phyloP scores from a whole-genome alignment of 768 basidiomycete species.

The Phylloporus sp. region DNA sequence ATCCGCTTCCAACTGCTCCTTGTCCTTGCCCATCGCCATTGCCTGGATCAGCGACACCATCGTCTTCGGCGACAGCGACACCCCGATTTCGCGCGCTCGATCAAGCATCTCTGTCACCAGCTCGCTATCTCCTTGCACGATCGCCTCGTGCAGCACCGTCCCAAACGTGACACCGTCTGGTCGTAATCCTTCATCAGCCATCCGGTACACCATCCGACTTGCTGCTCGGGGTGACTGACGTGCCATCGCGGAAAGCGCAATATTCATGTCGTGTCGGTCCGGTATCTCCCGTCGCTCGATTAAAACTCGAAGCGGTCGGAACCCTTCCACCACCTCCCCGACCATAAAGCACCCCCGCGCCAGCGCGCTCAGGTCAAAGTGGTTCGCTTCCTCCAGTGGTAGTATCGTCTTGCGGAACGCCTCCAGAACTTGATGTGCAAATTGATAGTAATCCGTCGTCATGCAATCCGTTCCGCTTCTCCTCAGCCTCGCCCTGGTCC shows the following conservation, averaged over 20 bases:
- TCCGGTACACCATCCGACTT: constrained; percentile 44
- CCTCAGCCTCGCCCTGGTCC: constrained; percentile 15
- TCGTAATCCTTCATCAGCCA: constrained; percentile 43
- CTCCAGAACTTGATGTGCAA: constrained; percentile 44
- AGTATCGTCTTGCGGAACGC: constrained; percentile 42
- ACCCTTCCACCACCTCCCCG: constrained; percentile 44
- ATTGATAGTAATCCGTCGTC: constrained; percentile 25
- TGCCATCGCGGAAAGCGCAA: constrained; percentile 54
- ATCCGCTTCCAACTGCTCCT: constrained; percentile 28
- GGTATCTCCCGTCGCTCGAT: constrained; percentile 49
- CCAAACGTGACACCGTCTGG: constrained; percentile 58
- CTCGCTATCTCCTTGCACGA: constrained; percentile 39
- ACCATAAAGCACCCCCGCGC: constrained; percentile 61
- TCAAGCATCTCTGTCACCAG: constrained; percentile 43
- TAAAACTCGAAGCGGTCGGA: constrained; percentile 45
- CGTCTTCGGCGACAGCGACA: constrained; percentile 46
- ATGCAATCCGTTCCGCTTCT: background rate
- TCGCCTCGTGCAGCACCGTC: constrained; percentile 59
- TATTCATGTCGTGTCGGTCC: constrained; percentile 63
- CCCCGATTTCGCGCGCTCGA: constrained; percentile 35
- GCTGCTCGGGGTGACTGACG: constrained; percentile 46
- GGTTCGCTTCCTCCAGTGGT: constrained; percentile 46
- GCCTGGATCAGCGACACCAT: constrained; percentile 46
- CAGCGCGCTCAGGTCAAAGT: constrained; percentile 53
- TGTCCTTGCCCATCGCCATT: constrained; percentile 30